Conservation (phyloP, 768 basidiomycete genomes). For the Leccinellum rugosiceps region DNA sequence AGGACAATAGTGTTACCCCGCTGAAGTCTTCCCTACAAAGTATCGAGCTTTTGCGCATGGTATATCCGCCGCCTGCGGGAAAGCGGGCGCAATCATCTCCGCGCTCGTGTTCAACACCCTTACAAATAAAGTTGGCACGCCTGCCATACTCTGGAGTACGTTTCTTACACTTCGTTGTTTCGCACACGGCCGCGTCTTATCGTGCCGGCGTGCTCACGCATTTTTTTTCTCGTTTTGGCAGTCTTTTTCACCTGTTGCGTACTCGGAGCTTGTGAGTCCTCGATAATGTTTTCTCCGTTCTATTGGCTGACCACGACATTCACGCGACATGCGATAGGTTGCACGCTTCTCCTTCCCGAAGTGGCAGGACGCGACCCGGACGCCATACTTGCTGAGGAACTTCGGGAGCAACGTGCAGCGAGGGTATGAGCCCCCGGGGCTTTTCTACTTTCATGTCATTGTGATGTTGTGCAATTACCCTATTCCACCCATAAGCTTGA, state of each 20-base stretch:
- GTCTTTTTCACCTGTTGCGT: constrained; percentile 68
- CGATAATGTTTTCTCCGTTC: neutral
- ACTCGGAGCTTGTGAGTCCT: constrained; percentile 45
- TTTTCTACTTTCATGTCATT: neutral
- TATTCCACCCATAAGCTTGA: no score
- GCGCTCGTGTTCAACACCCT: constrained; percentile 71
- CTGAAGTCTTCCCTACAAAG: constrained; percentile 77
- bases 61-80: constrained; percentile 69
- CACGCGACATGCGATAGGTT: constrained; percentile 15
- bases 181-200: neutral
- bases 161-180: constrained; percentile 12
- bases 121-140: constrained; percentile 57
- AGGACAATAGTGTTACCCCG: constrained; percentile 56
- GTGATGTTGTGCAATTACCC: neutral
- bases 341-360: constrained; percentile 50
- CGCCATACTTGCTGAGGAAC: constrained; percentile 40
- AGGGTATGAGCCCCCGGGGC: neutral
- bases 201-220: neutral
- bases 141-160: constrained; percentile 69
- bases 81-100: constrained; percentile 74
- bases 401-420: constrained; percentile 16
- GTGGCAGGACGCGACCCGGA: constrained; percentile 51
- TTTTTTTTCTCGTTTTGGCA: constrained; percentile 18
- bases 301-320: neutral
- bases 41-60: constrained; percentile 75